Percentiles rank a stretch among this genome's conserved stretches.
These are phyloP conservation scores for Solanum paucissectum DNA, from an alignment of 257 asterid genomes.

Conservation along the genomic window DNA sequence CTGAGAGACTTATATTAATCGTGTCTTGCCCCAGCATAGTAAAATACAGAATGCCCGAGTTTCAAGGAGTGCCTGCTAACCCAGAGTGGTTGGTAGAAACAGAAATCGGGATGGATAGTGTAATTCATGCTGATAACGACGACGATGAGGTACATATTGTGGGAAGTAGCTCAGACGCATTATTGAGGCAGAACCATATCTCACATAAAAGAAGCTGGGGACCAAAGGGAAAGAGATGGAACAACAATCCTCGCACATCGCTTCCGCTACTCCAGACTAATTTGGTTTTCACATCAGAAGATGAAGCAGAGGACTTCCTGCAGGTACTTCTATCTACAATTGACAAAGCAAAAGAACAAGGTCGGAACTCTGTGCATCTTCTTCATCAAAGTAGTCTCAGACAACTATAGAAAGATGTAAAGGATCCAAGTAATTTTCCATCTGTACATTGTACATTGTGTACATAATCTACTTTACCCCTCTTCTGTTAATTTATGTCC, in stretches of 20 bases:
- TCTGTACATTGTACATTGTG: background rate
- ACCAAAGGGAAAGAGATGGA: constrained; percentile 33
- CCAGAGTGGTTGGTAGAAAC: constrained; percentile 59
- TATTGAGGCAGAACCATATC: constrained; percentile 31
- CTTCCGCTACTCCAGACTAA: constrained; percentile 63
- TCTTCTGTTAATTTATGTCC: background rate
- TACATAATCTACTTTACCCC: background rate
- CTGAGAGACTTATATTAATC: constrained; percentile 48
- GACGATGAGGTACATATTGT: constrained; percentile 68
- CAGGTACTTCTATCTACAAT: constrained; percentile 41
- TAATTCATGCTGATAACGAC: constrained; percentile 66
- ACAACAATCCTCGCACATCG: constrained; percentile 23
- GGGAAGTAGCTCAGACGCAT: constrained; percentile 58
- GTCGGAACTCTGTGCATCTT: constrained; percentile 41
- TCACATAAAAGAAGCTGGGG: constrained; percentile 32
- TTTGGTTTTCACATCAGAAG: constrained; percentile 33
- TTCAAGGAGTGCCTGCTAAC: constrained; percentile 71
- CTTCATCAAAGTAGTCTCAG: constrained; percentile 62
- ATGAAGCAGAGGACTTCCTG: constrained; percentile 58
- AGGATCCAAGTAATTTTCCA: background rate
- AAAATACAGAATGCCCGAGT: constrained; percentile 45
- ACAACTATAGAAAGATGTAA: constrained; percentile 3
- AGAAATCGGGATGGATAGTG: constrained; percentile 57
- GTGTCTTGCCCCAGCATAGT: constrained; percentile 60
- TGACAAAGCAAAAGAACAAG: constrained; percentile 54